phyloP scores from a whole-genome alignment of 2,329 filamentous ascomycete species.

The Pseudocercospora fuligena region DNA sequence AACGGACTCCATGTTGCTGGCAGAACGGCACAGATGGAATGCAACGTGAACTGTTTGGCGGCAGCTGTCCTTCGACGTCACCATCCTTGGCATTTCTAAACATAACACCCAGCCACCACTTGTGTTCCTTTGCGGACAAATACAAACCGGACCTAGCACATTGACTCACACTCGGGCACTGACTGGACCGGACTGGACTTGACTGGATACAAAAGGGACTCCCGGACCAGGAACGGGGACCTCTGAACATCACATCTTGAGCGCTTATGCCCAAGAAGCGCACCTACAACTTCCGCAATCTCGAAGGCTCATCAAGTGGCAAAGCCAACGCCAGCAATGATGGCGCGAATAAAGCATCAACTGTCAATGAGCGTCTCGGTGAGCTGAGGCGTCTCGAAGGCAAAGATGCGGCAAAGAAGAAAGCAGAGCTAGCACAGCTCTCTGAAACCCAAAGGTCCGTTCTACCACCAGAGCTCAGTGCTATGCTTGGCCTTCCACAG shows the following conservation, averaged over 20 bases:
- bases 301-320: constrained; percentile 44
- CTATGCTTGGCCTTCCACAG: constrained; percentile 52
- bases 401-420: constrained; percentile 42
- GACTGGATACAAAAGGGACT: constrained; percentile 10
- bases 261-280: constrained; percentile 55
- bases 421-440: constrained; percentile 49
- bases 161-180: constrained; percentile 14
- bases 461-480: constrained; percentile 50
- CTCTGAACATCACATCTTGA: constrained; percentile 12
- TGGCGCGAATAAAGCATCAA: constrained; percentile 28
- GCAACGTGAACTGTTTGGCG: neutral
- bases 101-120: neutral
- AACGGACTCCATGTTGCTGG: constrained; percentile 18
- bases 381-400: constrained; percentile 52
- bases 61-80: constrained; percentile 4
- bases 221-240: neutral
- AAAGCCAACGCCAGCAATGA: constrained; percentile 40
- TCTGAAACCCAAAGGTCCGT: constrained; percentile 46
- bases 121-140: neutral
- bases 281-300: constrained; percentile 47
- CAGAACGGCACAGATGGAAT: neutral
- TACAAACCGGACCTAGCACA: constrained; percentile 2
- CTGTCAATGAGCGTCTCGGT: constrained; percentile 54
- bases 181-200: constrained; percentile 10
- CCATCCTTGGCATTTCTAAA: constrained; percentile 5